These are phyloP conservation scores for Mucor irregularis DNA, from an alignment of 371 early-diverging fungal species.

Conservation along the genomic window DNA sequence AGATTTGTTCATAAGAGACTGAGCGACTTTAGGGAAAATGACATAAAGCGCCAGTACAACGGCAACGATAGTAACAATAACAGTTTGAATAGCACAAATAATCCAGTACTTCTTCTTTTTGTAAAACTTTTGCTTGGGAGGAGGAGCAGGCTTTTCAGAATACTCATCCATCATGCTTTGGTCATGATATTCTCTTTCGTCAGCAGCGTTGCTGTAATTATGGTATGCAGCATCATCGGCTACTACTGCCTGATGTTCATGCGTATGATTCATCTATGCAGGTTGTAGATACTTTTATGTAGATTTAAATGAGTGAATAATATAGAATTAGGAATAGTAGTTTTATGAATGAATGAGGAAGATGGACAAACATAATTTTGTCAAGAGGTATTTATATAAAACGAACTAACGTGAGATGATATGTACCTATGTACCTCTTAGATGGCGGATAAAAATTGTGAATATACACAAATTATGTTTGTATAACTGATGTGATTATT, in stretches of 20 bases:
- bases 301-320: too few relatives aligned
- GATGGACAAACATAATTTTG: too few relatives aligned
- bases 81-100: conserved; percentile 49
- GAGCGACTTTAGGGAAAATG: conserved; percentile 62
- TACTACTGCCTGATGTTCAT: conserved; percentile 14
- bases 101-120: conserved; percentile 61
- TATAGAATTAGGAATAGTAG: too few relatives aligned
- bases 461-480: too few relatives aligned
- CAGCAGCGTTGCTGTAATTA: conserved; percentile 1
- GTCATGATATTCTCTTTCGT: conserved; percentile 3
- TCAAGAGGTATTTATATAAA: too few relatives aligned
- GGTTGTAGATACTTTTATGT: too few relatives aligned
- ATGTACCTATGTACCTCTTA: too few relatives aligned
- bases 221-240: conserved; percentile 8
- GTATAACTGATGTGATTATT: too few relatives aligned
- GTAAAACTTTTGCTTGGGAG: conserved; percentile 48
- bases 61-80: conserved; percentile 51
- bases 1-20: conserved; percentile 55
- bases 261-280: conserved; percentile 12
- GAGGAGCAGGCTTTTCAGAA: conserved; percentile 42
- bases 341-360: too few relatives aligned
- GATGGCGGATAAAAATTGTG: too few relatives aligned
- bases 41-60: conserved; percentile 56
- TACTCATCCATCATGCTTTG: conserved; percentile 46
- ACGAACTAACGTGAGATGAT: too few relatives aligned